Conservation (phyloP, 192 early-diverging fungal genomes). For the Coemansia sp. region DNA sequence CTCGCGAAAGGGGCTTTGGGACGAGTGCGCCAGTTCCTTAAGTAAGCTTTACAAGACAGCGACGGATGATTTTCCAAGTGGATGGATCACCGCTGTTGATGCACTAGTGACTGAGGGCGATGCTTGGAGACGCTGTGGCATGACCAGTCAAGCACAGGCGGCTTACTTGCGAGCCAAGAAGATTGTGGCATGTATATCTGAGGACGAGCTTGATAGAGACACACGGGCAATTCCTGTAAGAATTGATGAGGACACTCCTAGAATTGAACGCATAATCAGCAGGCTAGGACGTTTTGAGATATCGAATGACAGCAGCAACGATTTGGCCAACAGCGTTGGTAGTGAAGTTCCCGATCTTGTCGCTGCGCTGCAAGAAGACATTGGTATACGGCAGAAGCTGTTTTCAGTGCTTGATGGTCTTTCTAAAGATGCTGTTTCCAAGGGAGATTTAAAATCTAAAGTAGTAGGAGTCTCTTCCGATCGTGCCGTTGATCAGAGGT, state of each 20-base stretch:
- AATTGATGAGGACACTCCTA: constrained; percentile 11
- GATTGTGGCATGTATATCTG: constrained; percentile 6
- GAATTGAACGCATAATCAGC: constrained; percentile 21
- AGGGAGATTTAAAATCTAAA: not conserved
- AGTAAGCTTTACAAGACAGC: constrained; percentile 1
- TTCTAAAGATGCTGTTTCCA: not conserved
- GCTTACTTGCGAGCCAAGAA: constrained; percentile 19
- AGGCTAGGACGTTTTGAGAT: not conserved
- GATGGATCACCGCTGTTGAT: not conserved
- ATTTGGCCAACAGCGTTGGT: not conserved
- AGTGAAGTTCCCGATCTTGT: not conserved
- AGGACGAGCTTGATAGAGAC: not conserved
- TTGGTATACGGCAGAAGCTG: constrained; percentile 20
- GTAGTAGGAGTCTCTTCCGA: not conserved
- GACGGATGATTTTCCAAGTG: not conserved
- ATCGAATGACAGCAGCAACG: not conserved
- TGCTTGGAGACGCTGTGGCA: constrained; percentile 23
- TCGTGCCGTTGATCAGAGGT: constrained; percentile 32
- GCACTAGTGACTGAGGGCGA: constrained; percentile 43
- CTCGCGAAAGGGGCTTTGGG: constrained; percentile 35
- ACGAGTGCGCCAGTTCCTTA: constrained; percentile 24
- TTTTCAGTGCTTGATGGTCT: constrained; percentile 8
- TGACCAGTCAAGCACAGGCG: constrained; percentile 10
- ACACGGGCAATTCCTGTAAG: not conserved
- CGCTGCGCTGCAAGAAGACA: constrained; percentile 25